Evolutionary conservation across 345 rosid genomes (phyloP).

Genomic region (Hibiscus syriacus): DNA sequence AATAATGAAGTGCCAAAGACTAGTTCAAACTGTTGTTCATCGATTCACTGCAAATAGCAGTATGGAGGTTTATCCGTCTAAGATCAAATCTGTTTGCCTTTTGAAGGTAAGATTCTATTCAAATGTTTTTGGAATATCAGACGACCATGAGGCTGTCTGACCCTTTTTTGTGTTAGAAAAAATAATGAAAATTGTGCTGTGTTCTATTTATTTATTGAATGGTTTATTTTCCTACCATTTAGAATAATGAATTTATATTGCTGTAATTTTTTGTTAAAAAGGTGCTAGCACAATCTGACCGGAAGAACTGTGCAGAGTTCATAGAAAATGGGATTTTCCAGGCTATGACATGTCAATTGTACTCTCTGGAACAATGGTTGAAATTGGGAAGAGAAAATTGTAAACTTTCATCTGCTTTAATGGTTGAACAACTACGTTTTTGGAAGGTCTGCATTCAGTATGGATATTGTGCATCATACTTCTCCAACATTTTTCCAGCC

Average conservation of each 20-base stretch:
- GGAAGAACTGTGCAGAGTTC: too few species aligned
- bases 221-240: slow-evolving; percentile 4
- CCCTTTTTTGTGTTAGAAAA: not conserved
- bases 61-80: slow-evolving; percentile 39
- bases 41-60: slow-evolving; percentile 42
- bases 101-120: slow-evolving; percentile 46
- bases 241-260: slow-evolving; percentile 4
- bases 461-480: slow-evolving; percentile 61
- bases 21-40: slow-evolving; percentile 48
- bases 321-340: slow-evolving; percentile 46
- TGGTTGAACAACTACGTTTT: too few species aligned
- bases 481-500: slow-evolving; percentile 65
- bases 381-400: slow-evolving; percentile 60
- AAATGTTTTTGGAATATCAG: too few species aligned
- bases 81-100: slow-evolving; percentile 54
- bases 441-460: slow-evolving; percentile 66
- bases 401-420: slow-evolving; percentile 58
- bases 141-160: not conserved
- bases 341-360: slow-evolving; percentile 65
- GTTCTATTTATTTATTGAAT: not conserved
- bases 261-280: slow-evolving; percentile 19
- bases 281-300: slow-evolving; percentile 74
- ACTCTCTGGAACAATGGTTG: slow-evolving; percentile 65
- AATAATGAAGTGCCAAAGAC: slow-evolving; percentile 64
- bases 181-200: not conserved